Evolutionary conservation across 2,329 filamentous ascomycete species (phyloP), one percentile per base, ranked within the genome.

Genomic region (Phyllosticta ampelicida): DNA sequence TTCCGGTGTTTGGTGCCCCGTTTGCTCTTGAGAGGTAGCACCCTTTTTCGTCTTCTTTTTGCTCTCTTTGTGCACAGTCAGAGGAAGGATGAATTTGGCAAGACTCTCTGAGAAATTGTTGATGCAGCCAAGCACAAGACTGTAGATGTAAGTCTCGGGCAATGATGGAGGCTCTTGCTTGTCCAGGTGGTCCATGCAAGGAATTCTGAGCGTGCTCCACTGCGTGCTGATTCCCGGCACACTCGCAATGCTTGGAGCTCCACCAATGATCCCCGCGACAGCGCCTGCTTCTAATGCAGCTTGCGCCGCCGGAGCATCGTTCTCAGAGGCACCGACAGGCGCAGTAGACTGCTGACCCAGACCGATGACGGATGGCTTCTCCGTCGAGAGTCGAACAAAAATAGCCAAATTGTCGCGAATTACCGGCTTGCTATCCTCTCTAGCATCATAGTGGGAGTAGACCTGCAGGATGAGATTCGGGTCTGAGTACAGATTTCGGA

Each of bases 101-200:
- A 99, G 77, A 1, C 89, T 90, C 67, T 99, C 94, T 0, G 92
- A 95, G 54, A 99, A 81, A 1, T 86, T 90, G 51, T 88, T 92
- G 60, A 99, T 86, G 67, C 92, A 97, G 2, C 89, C 87, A 49
- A 99, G 75, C 1, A 92, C 88, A 53, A 99, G 77, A 62, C 87
- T 90, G 73, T 96, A 97, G 8, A 96, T 81, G 66, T 99, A 99
- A 0, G 94, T 96, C 61, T 96, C 92, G 0, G 94, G 94, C 20
- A 95, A 82, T 0, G 77, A 65, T 3, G 92, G 90, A 0, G 92
- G 81, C 53, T 96, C 91, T 0, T 84, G 82, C 71, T 97, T 99
- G 74, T 99, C 94, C 19, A 97, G 81, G 63, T 96, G 89, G 65
- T 99, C 94, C 61, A 97, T 89, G 67, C 90, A 96, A 5, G 90